phyloP scores from a whole-genome alignment of 805 yeast genomes.

The Yamadazyma paraphyllophila region DNA sequence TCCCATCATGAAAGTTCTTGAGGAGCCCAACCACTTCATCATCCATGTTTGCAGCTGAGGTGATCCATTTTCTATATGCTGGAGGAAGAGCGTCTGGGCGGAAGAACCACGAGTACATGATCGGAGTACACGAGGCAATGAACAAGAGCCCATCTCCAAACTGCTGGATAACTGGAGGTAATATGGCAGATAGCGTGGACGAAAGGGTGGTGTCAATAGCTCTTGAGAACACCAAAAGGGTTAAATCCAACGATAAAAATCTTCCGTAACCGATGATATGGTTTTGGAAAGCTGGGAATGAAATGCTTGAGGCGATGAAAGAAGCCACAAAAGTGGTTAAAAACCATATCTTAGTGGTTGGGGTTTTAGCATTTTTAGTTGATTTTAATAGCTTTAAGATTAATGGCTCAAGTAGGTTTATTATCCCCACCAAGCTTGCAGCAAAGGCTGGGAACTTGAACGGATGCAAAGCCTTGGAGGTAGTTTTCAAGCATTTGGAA shows the following conservation, averaged over 20 bases:
- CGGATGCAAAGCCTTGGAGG: conserved; percentile 27
- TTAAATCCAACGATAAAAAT: conserved; percentile 34
- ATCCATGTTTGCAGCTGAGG: conserved; percentile 49
- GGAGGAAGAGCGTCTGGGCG: conserved; percentile 41
- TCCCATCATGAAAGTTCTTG: conserved; percentile 27
- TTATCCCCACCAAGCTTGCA: conserved; percentile 29
- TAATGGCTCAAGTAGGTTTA: conserved; percentile 29
- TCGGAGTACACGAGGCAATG: conserved; percentile 26
- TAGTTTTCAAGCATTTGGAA: conserved; percentile 17
- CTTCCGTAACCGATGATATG: conserved; percentile 29
- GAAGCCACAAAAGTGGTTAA: conserved; percentile 27
- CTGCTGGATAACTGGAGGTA: conserved; percentile 17
- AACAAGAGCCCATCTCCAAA: conserved; percentile 29
- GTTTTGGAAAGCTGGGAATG: conserved; percentile 33
- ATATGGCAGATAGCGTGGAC: conserved; percentile 21
- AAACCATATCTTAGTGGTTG: conserved; percentile 11
- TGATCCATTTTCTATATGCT: conserved; percentile 47
- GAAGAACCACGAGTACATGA: conserved; percentile 40
- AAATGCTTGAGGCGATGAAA: conserved; percentile 24
- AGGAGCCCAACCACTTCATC: conserved; percentile 33
- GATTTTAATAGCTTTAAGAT: conserved; percentile 13
- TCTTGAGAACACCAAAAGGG: conserved; percentile 34
- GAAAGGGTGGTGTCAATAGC: conserved; percentile 34
- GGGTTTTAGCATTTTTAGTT: conserved; percentile 1
- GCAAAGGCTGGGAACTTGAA: conserved; percentile 35